These are phyloP conservation scores for Orbilia ellipsospora DNA, from an alignment of 2,329 filamentous ascomycete genomes.

Conservation along the genomic window DNA sequence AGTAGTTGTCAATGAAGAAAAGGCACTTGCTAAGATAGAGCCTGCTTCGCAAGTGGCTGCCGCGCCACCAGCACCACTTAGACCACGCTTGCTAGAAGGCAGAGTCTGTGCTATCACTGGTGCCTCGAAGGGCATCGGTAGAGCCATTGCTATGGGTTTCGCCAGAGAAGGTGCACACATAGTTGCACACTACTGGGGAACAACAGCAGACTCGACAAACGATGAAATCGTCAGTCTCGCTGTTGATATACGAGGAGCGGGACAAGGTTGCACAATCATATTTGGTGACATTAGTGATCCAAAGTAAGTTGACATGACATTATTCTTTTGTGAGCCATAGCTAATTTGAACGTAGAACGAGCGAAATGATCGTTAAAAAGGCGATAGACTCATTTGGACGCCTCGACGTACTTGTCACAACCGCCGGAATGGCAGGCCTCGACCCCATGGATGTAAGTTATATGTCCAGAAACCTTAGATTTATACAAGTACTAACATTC, in stretches of 20 bases:
- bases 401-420: slow-evolving; percentile 80
- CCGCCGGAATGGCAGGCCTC: slow-evolving; percentile 56
- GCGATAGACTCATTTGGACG: slow-evolving; percentile 62
- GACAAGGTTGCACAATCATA: slow-evolving; percentile 59
- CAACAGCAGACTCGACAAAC: slow-evolving; percentile 58
- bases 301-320: slow-evolving; percentile 34
- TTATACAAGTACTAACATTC: background rate
- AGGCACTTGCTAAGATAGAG: slow-evolving; percentile 36
- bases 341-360: slow-evolving; percentile 52
- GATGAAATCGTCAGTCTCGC: slow-evolving; percentile 59
- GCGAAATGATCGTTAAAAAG: slow-evolving; percentile 58
- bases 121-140: slow-evolving; percentile 76
- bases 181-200: slow-evolving; percentile 59
- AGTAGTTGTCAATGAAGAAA: slow-evolving; percentile 48
- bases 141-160: slow-evolving; percentile 74
- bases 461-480: background rate
- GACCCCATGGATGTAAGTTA: slow-evolving; percentile 54
- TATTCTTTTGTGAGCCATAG: background rate
- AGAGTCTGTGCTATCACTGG: slow-evolving; percentile 71
- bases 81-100: slow-evolving; percentile 58
- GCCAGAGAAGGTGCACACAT: slow-evolving; percentile 70
- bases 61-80: slow-evolving; percentile 53
- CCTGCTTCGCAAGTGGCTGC: slow-evolving; percentile 23
- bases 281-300: slow-evolving; percentile 59
- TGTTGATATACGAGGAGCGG: slow-evolving; percentile 58